phyloP scores from a whole-genome alignment of 176 grass and related monocot genomes.

The Phoenix dactylifera region DNA sequence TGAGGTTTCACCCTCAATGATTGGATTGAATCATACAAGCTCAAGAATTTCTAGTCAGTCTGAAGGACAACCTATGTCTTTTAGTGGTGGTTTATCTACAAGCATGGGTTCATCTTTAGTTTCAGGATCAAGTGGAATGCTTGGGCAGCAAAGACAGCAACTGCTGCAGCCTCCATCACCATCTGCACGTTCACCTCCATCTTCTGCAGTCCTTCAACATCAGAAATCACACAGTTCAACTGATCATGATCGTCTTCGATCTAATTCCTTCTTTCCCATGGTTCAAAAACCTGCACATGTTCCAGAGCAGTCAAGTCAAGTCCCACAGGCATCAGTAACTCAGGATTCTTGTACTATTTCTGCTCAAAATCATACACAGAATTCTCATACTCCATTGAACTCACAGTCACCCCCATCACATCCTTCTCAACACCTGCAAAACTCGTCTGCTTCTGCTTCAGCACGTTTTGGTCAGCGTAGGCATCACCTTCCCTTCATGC shows the following conservation, averaged over 20 bases:
- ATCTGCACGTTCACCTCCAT: slow-evolving; percentile 33
- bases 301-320: slow-evolving; percentile 30
- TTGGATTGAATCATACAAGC: slow-evolving; percentile 32
- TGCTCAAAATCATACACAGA: slow-evolving; percentile 23
- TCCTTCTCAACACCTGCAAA: slow-evolving; percentile 29
- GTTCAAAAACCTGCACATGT: slow-evolving; percentile 14
- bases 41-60: slow-evolving; percentile 37
- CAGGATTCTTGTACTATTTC: slow-evolving; percentile 20
- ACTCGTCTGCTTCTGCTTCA: slow-evolving; percentile 25
- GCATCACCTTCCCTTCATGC: slow-evolving; percentile 18
- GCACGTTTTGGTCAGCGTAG: slow-evolving; percentile 16
- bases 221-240: slow-evolving; percentile 36
- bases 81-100: slow-evolving; percentile 19
- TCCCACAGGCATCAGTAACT: not conserved
- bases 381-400: slow-evolving; percentile 11
- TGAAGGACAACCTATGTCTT: slow-evolving; percentile 24
- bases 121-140: slow-evolving; percentile 29
- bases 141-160: slow-evolving; percentile 49
- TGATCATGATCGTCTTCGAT: slow-evolving; percentile 40
- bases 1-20: slow-evolving; percentile 18
- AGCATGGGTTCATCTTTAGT: slow-evolving; percentile 35
- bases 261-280: slow-evolving; percentile 28
- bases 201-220: slow-evolving; percentile 24
- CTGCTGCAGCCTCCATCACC: slow-evolving; percentile 47
- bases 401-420: slow-evolving; percentile 11